phyloP scores from a whole-genome alignment of 495 filamentous ascomycete genomes.

The Sporormia fimetaria region DNA sequence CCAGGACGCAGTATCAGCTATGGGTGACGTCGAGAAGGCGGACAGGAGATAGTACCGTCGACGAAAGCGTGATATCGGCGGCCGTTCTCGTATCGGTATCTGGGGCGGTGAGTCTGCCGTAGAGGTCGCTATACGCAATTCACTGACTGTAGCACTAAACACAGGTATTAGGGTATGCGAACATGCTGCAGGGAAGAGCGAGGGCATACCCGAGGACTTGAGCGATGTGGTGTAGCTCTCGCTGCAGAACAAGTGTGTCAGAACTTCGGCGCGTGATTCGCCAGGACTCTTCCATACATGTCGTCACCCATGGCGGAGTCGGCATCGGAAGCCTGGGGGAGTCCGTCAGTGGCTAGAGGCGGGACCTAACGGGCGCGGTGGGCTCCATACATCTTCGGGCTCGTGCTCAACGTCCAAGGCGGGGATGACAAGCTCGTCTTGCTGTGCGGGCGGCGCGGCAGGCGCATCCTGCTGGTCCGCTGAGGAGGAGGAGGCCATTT shows the following conservation, averaged over 20 bases:
- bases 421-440: no score
- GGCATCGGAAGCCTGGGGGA: slow-evolving; percentile 16
- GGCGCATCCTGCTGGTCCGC: no score
- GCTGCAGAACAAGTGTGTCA: slow-evolving; percentile 1
- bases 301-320: slow-evolving; percentile 34
- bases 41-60: slow-evolving; percentile 6
- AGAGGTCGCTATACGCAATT: no score
- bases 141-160: no score
- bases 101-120: neutral
- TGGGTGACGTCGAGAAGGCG: no score
- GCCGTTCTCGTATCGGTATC: slow-evolving; percentile 23
- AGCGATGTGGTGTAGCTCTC: slow-evolving; percentile 36
- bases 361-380: neutral
- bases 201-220: slow-evolving; percentile 18
- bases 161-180: no score
- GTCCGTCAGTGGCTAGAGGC: neutral
- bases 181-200: no score
- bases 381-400: neutral
- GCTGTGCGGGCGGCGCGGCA: no score
- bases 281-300: slow-evolving; percentile 21
- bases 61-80: slow-evolving; percentile 24
- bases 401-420: no score
- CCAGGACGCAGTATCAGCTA: no score
- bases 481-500: no score
- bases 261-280: neutral